These are phyloP conservation scores for Straminergon stramineum DNA, from an alignment of 225 moss, liverwort and hornwort species.

Conservation along the genomic window DNA sequence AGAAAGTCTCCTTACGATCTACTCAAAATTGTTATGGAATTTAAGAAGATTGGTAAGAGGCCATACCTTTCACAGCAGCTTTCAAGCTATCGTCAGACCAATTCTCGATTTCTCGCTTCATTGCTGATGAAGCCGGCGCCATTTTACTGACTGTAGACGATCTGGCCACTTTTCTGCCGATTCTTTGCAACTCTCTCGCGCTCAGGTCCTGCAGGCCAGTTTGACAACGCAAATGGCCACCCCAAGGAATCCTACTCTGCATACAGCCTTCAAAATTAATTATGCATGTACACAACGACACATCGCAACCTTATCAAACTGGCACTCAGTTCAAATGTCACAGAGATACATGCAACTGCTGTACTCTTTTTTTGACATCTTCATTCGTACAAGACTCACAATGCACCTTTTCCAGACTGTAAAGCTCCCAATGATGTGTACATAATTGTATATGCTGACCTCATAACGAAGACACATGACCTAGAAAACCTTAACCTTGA, in stretches of 20 bases:
- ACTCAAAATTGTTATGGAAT: not conserved
- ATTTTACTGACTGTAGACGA: not conserved
- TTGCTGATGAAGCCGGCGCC: conserved; percentile 12
- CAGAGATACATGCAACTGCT: not conserved
- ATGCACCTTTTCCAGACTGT: not conserved
- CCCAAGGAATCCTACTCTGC: not conserved
- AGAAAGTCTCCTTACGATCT: not conserved
- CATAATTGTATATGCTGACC: not conserved
- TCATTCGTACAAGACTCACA: not conserved
- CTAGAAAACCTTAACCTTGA: not conserved
- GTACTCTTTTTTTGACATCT: not conserved
- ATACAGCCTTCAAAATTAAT: not conserved
- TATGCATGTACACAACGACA: not conserved
- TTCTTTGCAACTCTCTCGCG: not conserved
- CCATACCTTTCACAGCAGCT: conserved; percentile 23
- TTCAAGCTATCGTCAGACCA: conserved; percentile 6
- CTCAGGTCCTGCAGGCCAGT: not conserved
- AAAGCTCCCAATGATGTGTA: not conserved
- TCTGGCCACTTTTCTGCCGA: not conserved
- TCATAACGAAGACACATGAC: not conserved
- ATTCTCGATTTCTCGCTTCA: conserved; percentile 12
- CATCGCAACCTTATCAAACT: not conserved
- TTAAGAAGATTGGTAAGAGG: not conserved
- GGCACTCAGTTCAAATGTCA: not conserved
- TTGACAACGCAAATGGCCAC: not conserved